These are phyloP conservation scores for Diutina neorugosa DNA, from an alignment of 1,139 yeast species.

Conservation along the genomic window DNA sequence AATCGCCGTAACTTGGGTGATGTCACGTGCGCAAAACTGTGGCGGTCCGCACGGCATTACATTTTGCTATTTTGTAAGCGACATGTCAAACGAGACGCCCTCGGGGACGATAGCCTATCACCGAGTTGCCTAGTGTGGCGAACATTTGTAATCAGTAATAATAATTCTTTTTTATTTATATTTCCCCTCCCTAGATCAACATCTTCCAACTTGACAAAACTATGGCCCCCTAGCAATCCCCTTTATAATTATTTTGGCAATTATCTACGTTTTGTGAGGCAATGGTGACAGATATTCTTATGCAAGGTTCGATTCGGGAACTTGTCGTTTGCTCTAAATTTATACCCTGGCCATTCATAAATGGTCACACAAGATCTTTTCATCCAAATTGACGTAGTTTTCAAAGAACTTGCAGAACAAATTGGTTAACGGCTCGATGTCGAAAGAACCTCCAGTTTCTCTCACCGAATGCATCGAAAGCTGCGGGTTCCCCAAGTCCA, in stretches of 20 bases:
- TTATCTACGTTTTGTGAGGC: neutral
- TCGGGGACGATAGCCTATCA: neutral
- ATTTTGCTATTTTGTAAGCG: neutral
- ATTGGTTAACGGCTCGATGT: constrained; percentile 48
- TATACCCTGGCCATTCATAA: neutral
- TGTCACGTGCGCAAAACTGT: neutral
- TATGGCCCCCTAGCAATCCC: neutral
- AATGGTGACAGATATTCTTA: neutral
- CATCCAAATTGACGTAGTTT: constrained; percentile 11
- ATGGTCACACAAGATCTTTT: constrained; percentile 1
- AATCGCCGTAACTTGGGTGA: neutral
- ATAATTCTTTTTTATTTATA: too few species aligned
- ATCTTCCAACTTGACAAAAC: neutral
- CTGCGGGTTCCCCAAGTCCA: constrained; percentile 91
- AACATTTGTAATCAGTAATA: neutral
- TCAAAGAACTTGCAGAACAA: constrained; percentile 55
- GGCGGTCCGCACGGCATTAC: neutral
- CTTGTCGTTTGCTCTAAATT: neutral
- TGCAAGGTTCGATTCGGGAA: neutral
- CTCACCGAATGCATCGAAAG: constrained; percentile 92
- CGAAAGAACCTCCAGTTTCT: constrained; percentile 83
- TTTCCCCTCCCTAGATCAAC: neutral
- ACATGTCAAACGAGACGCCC: neutral
- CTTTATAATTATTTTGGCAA: neutral
- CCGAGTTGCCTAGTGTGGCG: neutral